These are phyloP conservation scores for Hericium coralloides DNA, from an alignment of 768 basidiomycete species.

Conservation along the genomic window DNA sequence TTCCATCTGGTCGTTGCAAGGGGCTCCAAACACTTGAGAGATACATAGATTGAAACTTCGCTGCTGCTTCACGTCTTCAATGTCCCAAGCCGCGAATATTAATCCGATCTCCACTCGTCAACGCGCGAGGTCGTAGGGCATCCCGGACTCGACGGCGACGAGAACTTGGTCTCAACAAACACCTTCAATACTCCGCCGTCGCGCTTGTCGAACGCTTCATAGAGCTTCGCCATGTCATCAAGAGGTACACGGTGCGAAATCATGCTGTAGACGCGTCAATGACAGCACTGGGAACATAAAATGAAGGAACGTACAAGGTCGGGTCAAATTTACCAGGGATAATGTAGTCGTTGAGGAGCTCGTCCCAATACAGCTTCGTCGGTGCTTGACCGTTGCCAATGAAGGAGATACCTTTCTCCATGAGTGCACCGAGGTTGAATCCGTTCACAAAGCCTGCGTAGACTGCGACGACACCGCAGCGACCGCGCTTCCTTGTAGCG, in stretches of 20 bases:
- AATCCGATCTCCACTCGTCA: constrained; percentile 31
- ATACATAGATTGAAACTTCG: no score
- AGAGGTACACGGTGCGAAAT: constrained; percentile 50
- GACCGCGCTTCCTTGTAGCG: constrained; percentile 39
- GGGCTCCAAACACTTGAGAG: no score
- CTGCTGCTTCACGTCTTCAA: no score
- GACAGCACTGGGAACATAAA: background rate
- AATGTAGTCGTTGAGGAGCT: constrained; percentile 58
- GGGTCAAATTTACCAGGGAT: constrained; percentile 57
- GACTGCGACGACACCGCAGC: constrained; percentile 56
- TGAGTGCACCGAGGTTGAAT: constrained; percentile 63
- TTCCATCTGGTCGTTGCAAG: no score
- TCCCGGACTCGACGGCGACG: constrained; percentile 34
- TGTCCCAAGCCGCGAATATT: no score
- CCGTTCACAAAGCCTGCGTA: constrained; percentile 63
- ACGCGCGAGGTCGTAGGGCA: constrained; percentile 47
- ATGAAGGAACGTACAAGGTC: constrained; percentile 35
- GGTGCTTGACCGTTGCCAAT: constrained; percentile 74
- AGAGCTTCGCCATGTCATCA: constrained; percentile 61
- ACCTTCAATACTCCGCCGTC: constrained; percentile 55
- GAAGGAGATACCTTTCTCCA: constrained; percentile 68
- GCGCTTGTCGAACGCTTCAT: constrained; percentile 54
- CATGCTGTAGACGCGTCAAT: constrained; percentile 24
- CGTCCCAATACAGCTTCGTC: constrained; percentile 66
- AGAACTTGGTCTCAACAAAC: constrained; percentile 61